Conservation (phyloP, 148 eudicot species). For the Cornus suecica region DNA sequence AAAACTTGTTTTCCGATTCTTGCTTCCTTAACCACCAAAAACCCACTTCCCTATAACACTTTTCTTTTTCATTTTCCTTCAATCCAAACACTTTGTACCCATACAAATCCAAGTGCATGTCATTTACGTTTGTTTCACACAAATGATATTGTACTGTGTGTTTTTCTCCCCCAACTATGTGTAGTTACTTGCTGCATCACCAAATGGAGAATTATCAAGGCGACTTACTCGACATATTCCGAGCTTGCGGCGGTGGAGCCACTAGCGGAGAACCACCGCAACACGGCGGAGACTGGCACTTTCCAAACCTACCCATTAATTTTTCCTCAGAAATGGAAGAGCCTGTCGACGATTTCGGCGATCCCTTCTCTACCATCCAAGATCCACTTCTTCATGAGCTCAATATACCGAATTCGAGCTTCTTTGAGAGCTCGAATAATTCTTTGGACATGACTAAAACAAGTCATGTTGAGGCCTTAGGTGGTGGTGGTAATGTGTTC, state of each 20-base stretch:
- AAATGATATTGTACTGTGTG: conserved; percentile 1
- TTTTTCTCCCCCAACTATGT: conserved; percentile 8
- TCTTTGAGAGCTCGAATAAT: background rate
- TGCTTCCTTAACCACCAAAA: background rate
- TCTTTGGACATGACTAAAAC: conserved; percentile 16
- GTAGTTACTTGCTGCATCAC: conserved; percentile 5
- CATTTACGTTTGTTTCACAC: conserved; percentile 26
- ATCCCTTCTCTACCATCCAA: conserved; percentile 40
- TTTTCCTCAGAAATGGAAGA: conserved; percentile 14
- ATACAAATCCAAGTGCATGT: conserved; percentile 22
- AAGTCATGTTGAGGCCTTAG: background rate
- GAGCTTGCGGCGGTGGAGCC: conserved; percentile 30
- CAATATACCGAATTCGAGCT: conserved; percentile 15
- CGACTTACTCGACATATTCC: conserved; percentile 68
- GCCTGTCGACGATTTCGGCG: conserved; percentile 36
- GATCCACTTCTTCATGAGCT: conserved; percentile 47
- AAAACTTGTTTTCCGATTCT: conserved; percentile 3
- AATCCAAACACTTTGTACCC: conserved; percentile 3
- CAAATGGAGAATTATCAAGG: conserved; percentile 55
- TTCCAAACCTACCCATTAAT: conserved; percentile 19
- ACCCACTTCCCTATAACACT: background rate
- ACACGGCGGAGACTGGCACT: conserved; percentile 22
- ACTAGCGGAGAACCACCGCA: conserved; percentile 7
- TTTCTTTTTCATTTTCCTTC: conserved; percentile 2
- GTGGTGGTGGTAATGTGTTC: conserved; percentile 19